Evolutionary conservation across 495 filamentous ascomycete genomes (phyloP), one percentile per base, ranked within the genome.

Genomic region (Chlorociboria aeruginascens): DNA sequence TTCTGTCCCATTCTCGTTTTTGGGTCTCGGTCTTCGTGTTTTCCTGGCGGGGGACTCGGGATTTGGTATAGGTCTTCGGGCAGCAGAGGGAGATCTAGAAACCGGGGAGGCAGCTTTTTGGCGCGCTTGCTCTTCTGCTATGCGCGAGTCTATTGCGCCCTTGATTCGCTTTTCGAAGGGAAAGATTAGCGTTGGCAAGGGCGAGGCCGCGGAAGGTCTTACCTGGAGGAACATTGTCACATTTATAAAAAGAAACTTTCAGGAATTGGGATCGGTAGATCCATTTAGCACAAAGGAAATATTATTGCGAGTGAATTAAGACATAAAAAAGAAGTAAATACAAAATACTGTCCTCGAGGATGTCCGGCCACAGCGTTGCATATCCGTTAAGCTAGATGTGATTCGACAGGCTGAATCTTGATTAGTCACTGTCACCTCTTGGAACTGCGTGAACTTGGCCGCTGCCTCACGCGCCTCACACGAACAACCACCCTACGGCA

Each of bases 61-160:
- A 16, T 53, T 39, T 28, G 48, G 46, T 13, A 32, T 46, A 9
- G 53, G 25, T 33, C 45, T 42, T 45, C 48, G 30, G 9, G 45
- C 40, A 11, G 44, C 30, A 35, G 58, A 57, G 12, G 32, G 33
- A 34, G 54, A 47, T 43, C 57, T 49, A 54, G 61, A 37, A 73
- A 67, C 43, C 14, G 60, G 17, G 14, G 70, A 63, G 11, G 68
- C 60, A 38, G 79, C 64, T 55, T 71, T 73, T 56, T 85, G 80
- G 41, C 86, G 79, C 46, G 85, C 83, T 65, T 92, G 86, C 70
- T 95, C 88, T 67, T 95, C 85, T 54, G 86, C 83, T 52, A 95
- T 89, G 54, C 81, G 78, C 53, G 78, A 78, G 60, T 95, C 86
- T 58, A 94, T 85, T 43, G 84, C 83, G 51, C 82, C 83, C 70